Evolutionary conservation across 176 grass and related monocot genomes (phyloP).

Genomic region (Eragrostis nindensis): DNA sequence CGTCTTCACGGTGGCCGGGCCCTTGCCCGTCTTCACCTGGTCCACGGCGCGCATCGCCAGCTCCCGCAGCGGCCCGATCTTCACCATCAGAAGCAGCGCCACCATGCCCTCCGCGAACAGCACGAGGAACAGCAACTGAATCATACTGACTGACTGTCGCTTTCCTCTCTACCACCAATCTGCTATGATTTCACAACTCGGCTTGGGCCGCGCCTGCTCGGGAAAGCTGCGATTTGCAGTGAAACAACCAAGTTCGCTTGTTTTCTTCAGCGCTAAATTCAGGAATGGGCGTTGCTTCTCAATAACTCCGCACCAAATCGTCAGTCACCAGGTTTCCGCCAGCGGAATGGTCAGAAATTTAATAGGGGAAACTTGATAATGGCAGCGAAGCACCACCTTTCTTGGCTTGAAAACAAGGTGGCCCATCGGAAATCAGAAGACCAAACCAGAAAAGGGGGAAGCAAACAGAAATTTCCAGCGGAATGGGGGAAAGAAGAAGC

Average conservation of each 20-base stretch:
- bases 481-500: not conserved
- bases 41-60: slow-evolving; percentile 76
- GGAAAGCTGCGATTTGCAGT: slow-evolving; percentile 4
- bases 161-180: slow-evolving; percentile 1
- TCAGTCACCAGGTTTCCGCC: not conserved
- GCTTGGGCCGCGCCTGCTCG: not conserved
- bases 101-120: slow-evolving; percentile 80
- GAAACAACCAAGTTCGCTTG: not conserved
- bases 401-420: slow-evolving; percentile 43
- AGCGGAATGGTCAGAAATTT: not conserved
- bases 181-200: not conserved
- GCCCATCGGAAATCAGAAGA: slow-evolving; percentile 13
- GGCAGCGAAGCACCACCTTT: slow-evolving; percentile 28
- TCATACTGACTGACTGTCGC: slow-evolving; percentile 45
- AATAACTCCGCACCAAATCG: slow-evolving; percentile 26
- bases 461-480: not conserved
- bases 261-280: not conserved
- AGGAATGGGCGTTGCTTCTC: slow-evolving; percentile 5
- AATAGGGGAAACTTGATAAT: not conserved
- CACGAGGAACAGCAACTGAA: slow-evolving; percentile 83
- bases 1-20: slow-evolving; percentile 86
- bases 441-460: not conserved
- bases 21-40: slow-evolving; percentile 72
- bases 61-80: slow-evolving; percentile 85
- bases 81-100: slow-evolving; percentile 81